Percentiles rank a stretch among this genome's conserved stretches.
These are phyloP conservation scores for Cercophora scortea DNA, from an alignment of 495 filamentous ascomycete species.

Conservation along the genomic window DNA sequence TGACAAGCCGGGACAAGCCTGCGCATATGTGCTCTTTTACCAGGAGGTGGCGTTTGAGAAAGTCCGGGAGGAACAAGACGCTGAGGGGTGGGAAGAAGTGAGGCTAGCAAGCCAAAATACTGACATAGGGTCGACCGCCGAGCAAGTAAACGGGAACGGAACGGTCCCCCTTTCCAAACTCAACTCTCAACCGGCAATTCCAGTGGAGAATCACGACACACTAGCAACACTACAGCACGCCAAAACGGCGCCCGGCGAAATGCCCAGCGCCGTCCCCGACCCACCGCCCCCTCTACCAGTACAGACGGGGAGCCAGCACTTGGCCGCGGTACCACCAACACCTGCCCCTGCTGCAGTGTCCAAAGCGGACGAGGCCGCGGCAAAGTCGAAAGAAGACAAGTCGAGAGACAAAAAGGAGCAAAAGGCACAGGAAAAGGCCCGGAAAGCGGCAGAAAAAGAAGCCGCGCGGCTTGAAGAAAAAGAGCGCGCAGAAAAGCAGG, in stretches of 20 bases:
- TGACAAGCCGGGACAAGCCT: conserved; percentile 81
- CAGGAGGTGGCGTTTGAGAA: conserved; percentile 93
- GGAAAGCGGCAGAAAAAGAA: conserved; percentile 59
- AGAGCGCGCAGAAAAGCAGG: conserved; percentile 27
- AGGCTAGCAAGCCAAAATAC: conserved; percentile 49
- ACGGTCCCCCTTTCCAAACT: conserved; percentile 27
- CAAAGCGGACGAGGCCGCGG: conserved; percentile 19
- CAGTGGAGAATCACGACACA: conserved; percentile 43
- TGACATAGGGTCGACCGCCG: conserved; percentile 36
- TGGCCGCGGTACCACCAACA: conserved; percentile 19
- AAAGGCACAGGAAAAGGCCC: conserved; percentile 52
- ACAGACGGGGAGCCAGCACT: conserved; percentile 7
- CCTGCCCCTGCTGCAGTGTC: conserved; percentile 20
- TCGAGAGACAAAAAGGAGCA: conserved; percentile 44
- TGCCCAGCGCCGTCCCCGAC: conserved; percentile 4
- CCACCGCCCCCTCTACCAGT: conserved; percentile 22
- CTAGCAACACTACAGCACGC: conserved; percentile 50
- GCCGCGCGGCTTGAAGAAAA: conserved; percentile 55
- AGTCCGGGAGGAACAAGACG: conserved; percentile 71
- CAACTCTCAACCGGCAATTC: conserved; percentile 29
- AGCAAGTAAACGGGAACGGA: conserved; percentile 29
- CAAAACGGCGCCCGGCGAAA: conserved; percentile 48
- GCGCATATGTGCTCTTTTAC: conserved; percentile 96
- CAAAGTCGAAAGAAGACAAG: conserved; percentile 45
- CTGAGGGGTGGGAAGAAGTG: conserved; percentile 63